Percentiles rank a stretch among this genome's conserved stretches.
phyloP scores from a whole-genome alignment of 352 stramenopile species.

The Pythium brachiatum region DNA sequence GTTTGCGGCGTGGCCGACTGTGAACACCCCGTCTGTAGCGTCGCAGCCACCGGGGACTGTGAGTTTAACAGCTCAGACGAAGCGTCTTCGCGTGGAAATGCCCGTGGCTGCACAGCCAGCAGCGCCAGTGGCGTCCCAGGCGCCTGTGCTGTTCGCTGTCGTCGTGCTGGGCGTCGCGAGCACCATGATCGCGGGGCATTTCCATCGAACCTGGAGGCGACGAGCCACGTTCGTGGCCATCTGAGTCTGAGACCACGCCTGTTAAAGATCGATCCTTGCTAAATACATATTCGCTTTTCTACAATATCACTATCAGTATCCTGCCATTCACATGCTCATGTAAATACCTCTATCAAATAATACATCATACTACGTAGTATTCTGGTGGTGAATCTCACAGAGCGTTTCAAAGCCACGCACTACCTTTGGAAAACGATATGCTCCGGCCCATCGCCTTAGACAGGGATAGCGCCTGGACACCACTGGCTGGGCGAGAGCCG shows the following conservation, averaged over 20 bases:
- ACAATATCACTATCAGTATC: no score
- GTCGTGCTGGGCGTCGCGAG: constrained; percentile 3
- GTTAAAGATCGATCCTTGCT: constrained; percentile 2
- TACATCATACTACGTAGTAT: background rate
- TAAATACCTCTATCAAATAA: background rate
- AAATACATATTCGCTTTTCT: background rate
- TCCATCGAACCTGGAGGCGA: background rate
- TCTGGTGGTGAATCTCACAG: background rate
- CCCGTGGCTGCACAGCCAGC: background rate
- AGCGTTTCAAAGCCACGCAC: background rate
- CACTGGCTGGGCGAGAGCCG: constrained; percentile 13
- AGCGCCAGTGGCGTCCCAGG: background rate
- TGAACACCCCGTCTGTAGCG: background rate
- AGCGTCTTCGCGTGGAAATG: background rate
- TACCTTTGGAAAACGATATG: constrained; percentile 3
- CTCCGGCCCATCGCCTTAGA: constrained; percentile 13
- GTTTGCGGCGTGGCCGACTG: constrained; percentile 18
- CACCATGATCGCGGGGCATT: constrained; percentile 4
- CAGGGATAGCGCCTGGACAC: constrained; percentile 21
- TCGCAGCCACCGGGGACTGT: background rate
- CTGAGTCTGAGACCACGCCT: constrained; percentile 12
- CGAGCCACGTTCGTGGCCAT: constrained; percentile 6
- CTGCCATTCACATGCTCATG: no score
- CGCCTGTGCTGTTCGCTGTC: background rate
- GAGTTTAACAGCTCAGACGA: background rate